These are phyloP conservation scores for Eucalyptus marginata DNA, from an alignment of 345 rosid species.

Conservation along the genomic window DNA sequence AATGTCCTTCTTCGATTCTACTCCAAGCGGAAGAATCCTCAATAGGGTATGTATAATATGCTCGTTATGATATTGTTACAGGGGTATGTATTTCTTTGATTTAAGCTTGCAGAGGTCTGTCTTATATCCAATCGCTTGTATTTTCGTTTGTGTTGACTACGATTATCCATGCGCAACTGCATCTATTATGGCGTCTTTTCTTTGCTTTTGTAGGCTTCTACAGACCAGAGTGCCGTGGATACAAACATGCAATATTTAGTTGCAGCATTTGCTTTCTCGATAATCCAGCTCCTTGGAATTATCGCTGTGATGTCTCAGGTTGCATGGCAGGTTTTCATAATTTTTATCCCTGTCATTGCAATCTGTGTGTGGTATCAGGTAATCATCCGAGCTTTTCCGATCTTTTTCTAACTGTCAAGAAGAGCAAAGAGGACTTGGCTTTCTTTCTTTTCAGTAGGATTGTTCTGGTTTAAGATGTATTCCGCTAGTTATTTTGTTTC, in stretches of 20 bases:
- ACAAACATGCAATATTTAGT: slow-evolving; percentile 29
- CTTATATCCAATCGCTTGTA: neutral
- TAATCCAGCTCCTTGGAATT: slow-evolving; percentile 57
- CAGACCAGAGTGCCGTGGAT: slow-evolving; percentile 71
- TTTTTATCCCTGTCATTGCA: slow-evolving; percentile 60
- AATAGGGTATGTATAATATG: slow-evolving; percentile 22
- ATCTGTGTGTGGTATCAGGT: slow-evolving; percentile 78
- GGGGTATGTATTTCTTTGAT: neutral
- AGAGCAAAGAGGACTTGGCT: neutral
- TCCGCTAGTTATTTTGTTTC: neutral
- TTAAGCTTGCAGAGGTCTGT: too few relatives aligned
- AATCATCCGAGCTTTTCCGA: neutral
- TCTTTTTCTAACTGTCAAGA: neutral
- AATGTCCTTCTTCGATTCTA: slow-evolving; percentile 73
- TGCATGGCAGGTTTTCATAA: slow-evolving; percentile 71
- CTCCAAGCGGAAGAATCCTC: slow-evolving; percentile 59
- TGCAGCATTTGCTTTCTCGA: slow-evolving; percentile 29
- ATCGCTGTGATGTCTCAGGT: slow-evolving; percentile 79
- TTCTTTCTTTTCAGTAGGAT: neutral
- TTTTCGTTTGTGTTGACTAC: neutral
- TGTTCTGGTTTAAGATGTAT: neutral
- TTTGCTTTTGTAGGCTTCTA: slow-evolving; percentile 50
- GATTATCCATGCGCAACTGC: neutral
- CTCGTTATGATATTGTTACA: neutral
- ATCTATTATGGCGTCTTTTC: neutral